Percentiles rank a stretch among this genome's conserved stretches.
These are phyloP conservation scores for Meripilus lineatus DNA, from an alignment of 1,284 basidiomycete species.

Conservation along the genomic window DNA sequence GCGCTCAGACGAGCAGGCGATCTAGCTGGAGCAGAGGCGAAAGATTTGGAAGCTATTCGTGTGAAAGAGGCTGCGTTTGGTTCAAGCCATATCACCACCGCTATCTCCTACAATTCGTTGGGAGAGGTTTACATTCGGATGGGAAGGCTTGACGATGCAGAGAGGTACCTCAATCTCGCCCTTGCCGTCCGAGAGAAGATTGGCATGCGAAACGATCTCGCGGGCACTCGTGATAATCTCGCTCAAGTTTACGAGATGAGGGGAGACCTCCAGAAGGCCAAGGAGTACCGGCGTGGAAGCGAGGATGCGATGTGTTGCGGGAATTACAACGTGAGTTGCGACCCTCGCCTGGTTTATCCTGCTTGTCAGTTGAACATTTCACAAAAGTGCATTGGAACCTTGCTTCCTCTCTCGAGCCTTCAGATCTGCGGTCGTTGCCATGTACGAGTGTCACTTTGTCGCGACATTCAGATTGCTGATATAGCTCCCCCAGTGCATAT, in stretches of 20 bases:
- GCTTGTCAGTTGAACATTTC: neutral
- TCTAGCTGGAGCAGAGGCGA: slow-evolving; percentile 22
- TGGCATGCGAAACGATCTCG: slow-evolving; percentile 24
- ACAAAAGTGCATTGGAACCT: slow-evolving; percentile 15
- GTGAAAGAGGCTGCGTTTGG: slow-evolving; percentile 21
- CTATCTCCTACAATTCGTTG: slow-evolving; percentile 27
- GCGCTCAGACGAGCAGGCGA: slow-evolving; percentile 22
- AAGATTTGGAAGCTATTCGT: slow-evolving; percentile 26
- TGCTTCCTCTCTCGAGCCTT: slow-evolving; percentile 13
- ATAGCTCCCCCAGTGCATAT: slow-evolving; percentile 10
- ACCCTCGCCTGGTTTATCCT: neutral
- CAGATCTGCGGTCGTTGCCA: slow-evolving; percentile 17
- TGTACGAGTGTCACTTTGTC: neutral
- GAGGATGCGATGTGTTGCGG: slow-evolving; percentile 26
- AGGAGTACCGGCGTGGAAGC: slow-evolving; percentile 21
- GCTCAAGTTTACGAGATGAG: slow-evolving; percentile 28
- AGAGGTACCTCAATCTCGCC: slow-evolving; percentile 26
- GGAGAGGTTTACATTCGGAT: slow-evolving; percentile 30
- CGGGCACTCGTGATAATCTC: slow-evolving; percentile 31
- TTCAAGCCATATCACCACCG: slow-evolving; percentile 17
- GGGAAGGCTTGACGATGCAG: slow-evolving; percentile 28
- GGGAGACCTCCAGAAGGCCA: slow-evolving; percentile 25
- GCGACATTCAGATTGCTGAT: neutral
- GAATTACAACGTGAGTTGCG: slow-evolving; percentile 18
- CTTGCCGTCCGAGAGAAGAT: slow-evolving; percentile 21